Conservation (phyloP, 768 basidiomycete genomes). For the Coprinopsis cinerea region DNA sequence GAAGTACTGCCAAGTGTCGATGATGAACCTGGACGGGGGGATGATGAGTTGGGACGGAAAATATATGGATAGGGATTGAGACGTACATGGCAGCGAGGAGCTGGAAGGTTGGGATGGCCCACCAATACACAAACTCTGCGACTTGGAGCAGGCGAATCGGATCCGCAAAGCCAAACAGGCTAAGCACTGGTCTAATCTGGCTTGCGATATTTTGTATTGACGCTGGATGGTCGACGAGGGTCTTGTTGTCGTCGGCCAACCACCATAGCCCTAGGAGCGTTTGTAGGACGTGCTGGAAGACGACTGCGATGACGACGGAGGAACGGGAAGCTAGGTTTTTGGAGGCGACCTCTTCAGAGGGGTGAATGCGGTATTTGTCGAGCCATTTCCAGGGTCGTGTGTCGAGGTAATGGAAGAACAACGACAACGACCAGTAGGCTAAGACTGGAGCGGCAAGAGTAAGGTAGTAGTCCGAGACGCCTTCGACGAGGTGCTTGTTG, state of each 20-base stretch:
- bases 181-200: slow-evolving; percentile 34
- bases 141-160: slow-evolving; percentile 25
- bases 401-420: slow-evolving; percentile 82
- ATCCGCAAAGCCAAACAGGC: background rate
- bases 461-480: slow-evolving; percentile 64
- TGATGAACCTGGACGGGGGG: slow-evolving; percentile 58
- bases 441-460: slow-evolving; percentile 70
- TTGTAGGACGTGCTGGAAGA: slow-evolving; percentile 84
- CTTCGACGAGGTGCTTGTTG: slow-evolving; percentile 41
- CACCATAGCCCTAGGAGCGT: slow-evolving; percentile 67
- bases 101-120: slow-evolving; percentile 75
- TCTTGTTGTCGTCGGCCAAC: slow-evolving; percentile 43
- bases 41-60: slow-evolving; percentile 3
- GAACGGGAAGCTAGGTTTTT: slow-evolving; percentile 68
- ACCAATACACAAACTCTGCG: slow-evolving; percentile 83
- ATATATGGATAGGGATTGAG: background rate
- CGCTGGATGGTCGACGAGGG: slow-evolving; percentile 31
- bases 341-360: slow-evolving; percentile 68
- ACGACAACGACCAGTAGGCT: slow-evolving; percentile 79
- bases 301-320: slow-evolving; percentile 74
- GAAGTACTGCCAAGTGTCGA: slow-evolving; percentile 99
- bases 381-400: slow-evolving; percentile 69
- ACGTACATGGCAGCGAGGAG: slow-evolving; percentile 80
- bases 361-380: slow-evolving; percentile 83
- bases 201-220: slow-evolving; percentile 36